Conservation (phyloP, 2,329 filamentous ascomycete genomes). For the Hymenoscyphus occultus region DNA sequence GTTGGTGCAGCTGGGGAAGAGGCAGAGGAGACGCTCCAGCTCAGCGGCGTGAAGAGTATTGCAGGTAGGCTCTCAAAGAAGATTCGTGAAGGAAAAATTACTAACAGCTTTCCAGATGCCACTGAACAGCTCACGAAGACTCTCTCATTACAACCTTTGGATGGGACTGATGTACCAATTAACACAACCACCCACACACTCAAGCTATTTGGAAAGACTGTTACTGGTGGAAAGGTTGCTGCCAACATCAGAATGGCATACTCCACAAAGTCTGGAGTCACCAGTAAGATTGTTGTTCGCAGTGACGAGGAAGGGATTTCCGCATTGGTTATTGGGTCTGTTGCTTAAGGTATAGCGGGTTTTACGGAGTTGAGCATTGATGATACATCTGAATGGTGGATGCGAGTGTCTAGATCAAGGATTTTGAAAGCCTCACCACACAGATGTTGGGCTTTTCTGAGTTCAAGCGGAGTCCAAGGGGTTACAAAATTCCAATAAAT, state of each 20-base stretch:
- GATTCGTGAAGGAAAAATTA: constrained; percentile 8
- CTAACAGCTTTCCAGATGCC: constrained; percentile 60
- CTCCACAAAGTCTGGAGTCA: constrained; percentile 88
- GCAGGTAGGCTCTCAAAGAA: constrained; percentile 56
- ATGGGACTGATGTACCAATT: constrained; percentile 87
- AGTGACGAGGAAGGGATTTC: constrained; percentile 93
- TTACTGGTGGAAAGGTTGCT: constrained; percentile 84
- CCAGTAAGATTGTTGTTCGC: constrained; percentile 89
- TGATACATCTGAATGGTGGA: constrained; percentile 26
- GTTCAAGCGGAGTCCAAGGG: constrained; percentile 15
- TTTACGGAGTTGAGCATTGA: constrained; percentile 31
- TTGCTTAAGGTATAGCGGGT: constrained; percentile 48
- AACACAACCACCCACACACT: constrained; percentile 89
- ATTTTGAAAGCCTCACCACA: constrained; percentile 18
- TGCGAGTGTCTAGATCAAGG: constrained; percentile 32
- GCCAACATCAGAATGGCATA: constrained; percentile 89
- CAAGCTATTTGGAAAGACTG: constrained; percentile 93
- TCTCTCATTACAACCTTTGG: constrained; percentile 86
- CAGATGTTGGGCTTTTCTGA: constrained; percentile 13
- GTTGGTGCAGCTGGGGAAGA: constrained; percentile 85
- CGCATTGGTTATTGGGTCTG: constrained; percentile 75
- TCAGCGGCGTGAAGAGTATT: constrained; percentile 87
- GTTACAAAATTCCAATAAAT: constrained; percentile 15
- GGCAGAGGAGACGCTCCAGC: constrained; percentile 84
- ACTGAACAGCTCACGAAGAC: constrained; percentile 86